Base-by-base conservation (phyloP, 2,329 filamentous ascomycete species). In the Fusarium buharicum region DNA sequence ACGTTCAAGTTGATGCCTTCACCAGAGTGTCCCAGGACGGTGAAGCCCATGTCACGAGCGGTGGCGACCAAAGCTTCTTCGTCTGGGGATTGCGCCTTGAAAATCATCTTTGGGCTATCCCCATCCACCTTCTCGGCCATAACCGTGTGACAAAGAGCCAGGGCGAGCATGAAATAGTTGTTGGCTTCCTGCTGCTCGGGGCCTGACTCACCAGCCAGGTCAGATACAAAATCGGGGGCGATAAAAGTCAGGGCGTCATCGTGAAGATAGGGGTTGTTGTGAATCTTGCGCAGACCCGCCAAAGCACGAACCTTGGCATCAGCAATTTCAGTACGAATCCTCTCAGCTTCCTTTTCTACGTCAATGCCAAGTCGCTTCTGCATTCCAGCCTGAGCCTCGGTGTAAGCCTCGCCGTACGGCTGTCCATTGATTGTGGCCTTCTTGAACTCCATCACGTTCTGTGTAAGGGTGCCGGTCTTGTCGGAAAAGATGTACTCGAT, bases 371-470 rank as follows among this genome's bases (percentile, higher is more conserved):
- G 81, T 59, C 95, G 87, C 76, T 94, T 93, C 74, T 96, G 93
- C 91, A 99, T 95, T 54, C 95, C 95, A 47, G 94, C 91, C 76
- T 97, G 92, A 1, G 95, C 95, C 76, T 99, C 95, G 0, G 96
- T 99, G 72, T 97, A 99, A 1, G 95, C 95, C 78, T 99, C 95
- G 60, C 96, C 95, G 68, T 99, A 99, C 0, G 93, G 88, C 58
- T 95, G 86, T n/a, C 94, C 94, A 71, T 98, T 98, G 77, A 99
- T 89, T 1, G 93, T 96, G 51, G 90, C 93, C 77, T 99, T 99
- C 77, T 98, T 99, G 85, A 98, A 99, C 75, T 99, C 96, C 95
- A 99, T 98, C 82, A 93, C 90, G 73, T 98, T 98, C 78, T 95
- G 96, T 6, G 94, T 98, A 67, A 98, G 80, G 1, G 94, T 98